Percentiles rank a stretch among this genome's conserved stretches.
Evolutionary conservation across 2,329 filamentous ascomycete genomes (phyloP).

Genomic region (Phialophora verrucosa): DNA sequence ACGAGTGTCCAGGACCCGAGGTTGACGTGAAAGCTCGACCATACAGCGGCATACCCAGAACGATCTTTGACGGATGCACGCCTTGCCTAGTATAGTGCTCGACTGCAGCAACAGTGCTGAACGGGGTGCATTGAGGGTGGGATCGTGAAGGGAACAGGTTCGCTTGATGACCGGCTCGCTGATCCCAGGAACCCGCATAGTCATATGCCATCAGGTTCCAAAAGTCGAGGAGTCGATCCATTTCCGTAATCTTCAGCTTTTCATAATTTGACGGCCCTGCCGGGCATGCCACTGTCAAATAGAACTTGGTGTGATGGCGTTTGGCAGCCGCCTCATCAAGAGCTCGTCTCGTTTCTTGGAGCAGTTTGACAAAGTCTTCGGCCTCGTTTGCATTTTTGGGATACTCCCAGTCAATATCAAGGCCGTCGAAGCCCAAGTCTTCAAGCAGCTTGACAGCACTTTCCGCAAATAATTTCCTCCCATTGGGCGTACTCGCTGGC

Average conservation of each 20-base stretch:
- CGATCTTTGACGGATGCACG: conserved; percentile 73
- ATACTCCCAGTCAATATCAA: conserved; percentile 58
- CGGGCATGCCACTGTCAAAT: conserved; percentile 39
- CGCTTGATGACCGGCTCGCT: conserved; percentile 73
- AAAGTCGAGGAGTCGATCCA: conserved; percentile 72
- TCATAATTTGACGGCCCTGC: conserved; percentile 66
- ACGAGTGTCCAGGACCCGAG: conserved; percentile 72
- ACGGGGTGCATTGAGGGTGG: conserved; percentile 73
- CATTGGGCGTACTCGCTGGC: conserved; percentile 64
- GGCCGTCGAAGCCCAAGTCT: conserved; percentile 73
- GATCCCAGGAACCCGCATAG: conserved; percentile 83
- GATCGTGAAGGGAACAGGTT: conserved; percentile 70
- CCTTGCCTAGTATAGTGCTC: conserved; percentile 69
- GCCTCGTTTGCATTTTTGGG: conserved; percentile 51
- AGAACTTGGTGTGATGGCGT: conserved; percentile 32
- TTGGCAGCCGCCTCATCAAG: conserved; percentile 36
- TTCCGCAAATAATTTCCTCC: conserved; percentile 70
- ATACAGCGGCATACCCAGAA: conserved; percentile 91
- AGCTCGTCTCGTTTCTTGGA: conserved; percentile 50
- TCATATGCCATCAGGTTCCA: conserved; percentile 91
- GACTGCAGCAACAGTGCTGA: conserved; percentile 74
- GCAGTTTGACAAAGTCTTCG: conserved; percentile 50
- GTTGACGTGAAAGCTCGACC: conserved; percentile 84
- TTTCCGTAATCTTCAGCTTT: conserved; percentile 66
- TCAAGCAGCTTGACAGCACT: conserved; percentile 76